Base-by-base conservation (phyloP, 2,329 filamentous ascomycete genomes). In the Aspergillus sp. region DNA sequence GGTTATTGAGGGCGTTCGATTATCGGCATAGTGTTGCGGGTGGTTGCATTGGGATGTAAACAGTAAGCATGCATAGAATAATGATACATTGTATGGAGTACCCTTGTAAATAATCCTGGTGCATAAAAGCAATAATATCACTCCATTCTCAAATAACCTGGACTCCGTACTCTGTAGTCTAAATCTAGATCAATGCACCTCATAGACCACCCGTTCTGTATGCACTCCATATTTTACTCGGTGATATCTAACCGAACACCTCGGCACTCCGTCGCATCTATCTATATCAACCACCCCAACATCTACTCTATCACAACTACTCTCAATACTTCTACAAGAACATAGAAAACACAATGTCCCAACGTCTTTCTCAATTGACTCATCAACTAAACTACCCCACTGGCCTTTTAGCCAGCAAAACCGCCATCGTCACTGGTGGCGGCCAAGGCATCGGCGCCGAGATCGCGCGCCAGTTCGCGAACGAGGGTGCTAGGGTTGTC, bases 391-490 rank as follows among this genome's bases (percentile, higher is more conserved):
- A 89, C 73, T 91, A 84, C 72, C 88, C 89, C 33, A 79, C 81
- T 62, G 89, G 89, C 49, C 75, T 95, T 66, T 80, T 95, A 47
- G 79, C 79, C 25, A 86, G 85, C 45, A 88, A 95, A 66, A 82
- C 86, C 13, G 89, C 89, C 61, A 94, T 95, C 66, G 85, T 95
- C 65, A 95, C 90, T 2, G 88, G 89, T 41, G 83, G 84, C 15
- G 88, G 87, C 7, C 88, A 94, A 67, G 90, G 90, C 50, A 95
- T 95, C 65, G 90, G 89, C 20, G 90, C 88, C 23, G 90, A 95
- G 71, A 78, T 85, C 27, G 89, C 89, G 6, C 78, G 83, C 7
- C 72, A 94, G 3, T 94, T 95, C 61, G 88, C 88, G 10, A 91
- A 90, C 51, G 88, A 95, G 69, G 90, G 90, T 20, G 88, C 89